These are phyloP conservation scores for Leavenworthia alabamica DNA, from an alignment of 345 rosid genomes.

Conservation along the genomic window DNA sequence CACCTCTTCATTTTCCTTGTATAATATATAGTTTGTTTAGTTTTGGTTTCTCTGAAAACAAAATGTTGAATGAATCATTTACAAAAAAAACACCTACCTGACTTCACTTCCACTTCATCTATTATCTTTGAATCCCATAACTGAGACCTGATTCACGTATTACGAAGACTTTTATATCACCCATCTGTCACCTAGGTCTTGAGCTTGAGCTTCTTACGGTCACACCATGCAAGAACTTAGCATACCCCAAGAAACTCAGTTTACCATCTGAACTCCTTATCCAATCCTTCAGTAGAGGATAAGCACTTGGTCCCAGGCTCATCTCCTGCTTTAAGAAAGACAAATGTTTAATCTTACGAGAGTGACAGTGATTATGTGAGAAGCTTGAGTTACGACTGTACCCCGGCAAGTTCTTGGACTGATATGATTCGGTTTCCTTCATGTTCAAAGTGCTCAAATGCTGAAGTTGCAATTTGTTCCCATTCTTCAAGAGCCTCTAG, in stretches of 20 bases:
- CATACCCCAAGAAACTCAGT: conserved; percentile 61
- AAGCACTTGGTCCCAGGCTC: conserved; percentile 48
- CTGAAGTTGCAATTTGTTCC: conserved; percentile 66
- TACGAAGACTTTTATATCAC: neutral
- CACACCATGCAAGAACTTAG: conserved; percentile 74
- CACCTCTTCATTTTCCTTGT: too few relatives aligned
- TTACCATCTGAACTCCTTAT: conserved; percentile 58
- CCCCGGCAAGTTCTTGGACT: conserved; percentile 69
- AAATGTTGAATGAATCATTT: conserved; percentile 23
- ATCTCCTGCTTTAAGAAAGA: conserved; percentile 42
- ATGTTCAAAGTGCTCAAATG: conserved; percentile 71
- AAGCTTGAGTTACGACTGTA: conserved; percentile 22
- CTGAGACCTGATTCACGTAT: too few relatives aligned
- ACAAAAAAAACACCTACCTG: conserved; percentile 18
- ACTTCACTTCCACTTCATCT: neutral
- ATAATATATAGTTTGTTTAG: too few relatives aligned
- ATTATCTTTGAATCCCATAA: neutral
- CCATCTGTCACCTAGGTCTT: conserved; percentile 38
- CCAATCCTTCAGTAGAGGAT: conserved; percentile 48
- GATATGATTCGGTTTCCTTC: conserved; percentile 84
- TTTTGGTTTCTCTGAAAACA: conserved; percentile 6
- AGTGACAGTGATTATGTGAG: neutral
- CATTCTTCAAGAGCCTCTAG: conserved; percentile 82
- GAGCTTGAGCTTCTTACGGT: conserved; percentile 50
- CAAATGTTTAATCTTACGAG: neutral